Evolutionary conservation across 2,329 filamentous ascomycete genomes (phyloP), one percentile per base, ranked within the genome.

Genomic region (Ophiostoma ulmi): DNA sequence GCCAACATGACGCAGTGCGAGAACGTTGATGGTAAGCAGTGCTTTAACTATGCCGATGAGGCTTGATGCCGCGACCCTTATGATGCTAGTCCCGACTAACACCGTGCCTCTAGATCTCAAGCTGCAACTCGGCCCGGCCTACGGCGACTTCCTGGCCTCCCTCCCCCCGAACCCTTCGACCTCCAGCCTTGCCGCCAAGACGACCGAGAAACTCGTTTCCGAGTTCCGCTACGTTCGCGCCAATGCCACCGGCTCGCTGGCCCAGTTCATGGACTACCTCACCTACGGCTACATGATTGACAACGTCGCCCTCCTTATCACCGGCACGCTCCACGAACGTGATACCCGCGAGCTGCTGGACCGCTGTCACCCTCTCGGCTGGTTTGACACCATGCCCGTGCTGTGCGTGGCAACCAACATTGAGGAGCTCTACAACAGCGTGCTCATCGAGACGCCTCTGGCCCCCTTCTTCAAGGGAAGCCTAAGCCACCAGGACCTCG

Each of bases 231-330:
- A 99, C 80, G 86, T 99, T 65, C 92, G 96, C 76, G 93, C 94
- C 73, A 97, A 99, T 78, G 92, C 94, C 38, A 92, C 92, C 1
- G 95, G 95, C 20, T 92, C 93, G 0, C 88, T 97, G 52, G 90
- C 94, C 73, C 93, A 92, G 79, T 99, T 99, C 81, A 93, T 99
- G 88, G 93, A 98, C 80, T 99, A 97, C 81, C 85, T 99, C 73
- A 99, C 95, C 1, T 99, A 99, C 80, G 94, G 94, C 73, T 99
- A 99, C 85, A 99, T 99, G 95, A 99, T 99, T 81, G 95, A 99
- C 83, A 99, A 99, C 77, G 93, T 99, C 69, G 95, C 96, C 55
- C 90, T 99, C 58, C 88, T 99, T 77, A 99, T 99, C 80, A 99
- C 95, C 31, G 95, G 95, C 73, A 99, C 95, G 14, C 87, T 99